A percentile compares a stretch with the other conserved stretches of the same genome.
phyloP scores from a whole-genome alignment of 306 rosid genomes.

The Casuarina cunninghamiana region DNA sequence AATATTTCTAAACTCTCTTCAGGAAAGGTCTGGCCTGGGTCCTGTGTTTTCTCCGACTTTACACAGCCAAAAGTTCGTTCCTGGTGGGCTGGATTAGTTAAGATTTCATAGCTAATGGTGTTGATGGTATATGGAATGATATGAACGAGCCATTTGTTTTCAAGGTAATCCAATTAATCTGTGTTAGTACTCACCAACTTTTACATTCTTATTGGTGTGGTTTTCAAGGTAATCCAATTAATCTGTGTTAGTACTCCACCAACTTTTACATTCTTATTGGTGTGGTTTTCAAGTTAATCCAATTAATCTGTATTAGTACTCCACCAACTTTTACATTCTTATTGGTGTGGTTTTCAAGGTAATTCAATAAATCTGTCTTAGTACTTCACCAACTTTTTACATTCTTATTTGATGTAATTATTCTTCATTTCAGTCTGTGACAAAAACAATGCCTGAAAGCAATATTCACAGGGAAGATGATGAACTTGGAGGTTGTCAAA shows the following conservation, averaged over 20 bases:
- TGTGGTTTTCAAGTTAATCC: too few species aligned
- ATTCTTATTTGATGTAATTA: background rate
- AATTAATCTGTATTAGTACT: too few species aligned
- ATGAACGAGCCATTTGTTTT: constrained; percentile 97
- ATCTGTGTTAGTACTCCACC: too few species aligned
- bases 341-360: constrained; percentile 54
- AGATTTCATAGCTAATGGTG: constrained; percentile 74
- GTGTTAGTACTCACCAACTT: background rate
- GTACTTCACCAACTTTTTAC: background rate
- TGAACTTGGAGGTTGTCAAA: constrained; percentile 87
- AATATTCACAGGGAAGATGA: constrained; percentile 87
- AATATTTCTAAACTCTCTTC: constrained; percentile 28
- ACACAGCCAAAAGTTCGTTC: constrained; percentile 76
- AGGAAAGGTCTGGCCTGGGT: constrained; percentile 96
- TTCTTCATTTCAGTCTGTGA: constrained; percentile 54
- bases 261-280: background rate
- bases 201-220: too few species aligned
- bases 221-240: too few species aligned
- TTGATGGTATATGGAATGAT: constrained; percentile 98
- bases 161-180: constrained; percentile 50
- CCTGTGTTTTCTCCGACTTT: constrained; percentile 91
- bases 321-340: background rate
- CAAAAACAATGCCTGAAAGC: constrained; percentile 91
- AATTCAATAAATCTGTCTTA: constrained; percentile 9
- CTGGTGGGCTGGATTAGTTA: constrained; percentile 92